phyloP scores from a whole-genome alignment of 768 basidiomycete species.

The Trametes villosa region DNA sequence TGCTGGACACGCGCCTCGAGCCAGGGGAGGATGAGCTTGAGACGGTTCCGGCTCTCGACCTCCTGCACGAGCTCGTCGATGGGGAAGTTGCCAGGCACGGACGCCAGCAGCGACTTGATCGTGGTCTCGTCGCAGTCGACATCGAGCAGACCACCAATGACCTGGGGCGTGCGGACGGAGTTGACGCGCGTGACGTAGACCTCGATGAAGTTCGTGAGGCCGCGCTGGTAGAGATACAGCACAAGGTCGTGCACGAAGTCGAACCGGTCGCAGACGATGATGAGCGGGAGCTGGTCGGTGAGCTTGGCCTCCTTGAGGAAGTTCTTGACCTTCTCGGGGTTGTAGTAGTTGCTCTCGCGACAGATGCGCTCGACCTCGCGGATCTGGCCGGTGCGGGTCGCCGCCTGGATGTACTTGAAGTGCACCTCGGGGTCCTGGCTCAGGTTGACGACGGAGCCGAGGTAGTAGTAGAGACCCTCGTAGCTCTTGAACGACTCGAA shows the following conservation, averaged over 20 bases:
- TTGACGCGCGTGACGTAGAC: slow-evolving; percentile 99
- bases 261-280: slow-evolving; percentile 99
- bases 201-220: slow-evolving; percentile 95
- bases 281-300: slow-evolving; percentile 93
- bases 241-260: slow-evolving; percentile 99
- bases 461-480: slow-evolving; percentile 98
- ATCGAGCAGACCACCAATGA: slow-evolving; percentile 93
- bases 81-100: slow-evolving; percentile 96
- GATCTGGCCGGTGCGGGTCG: slow-evolving; percentile 96
- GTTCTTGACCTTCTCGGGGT: slow-evolving; percentile 99
- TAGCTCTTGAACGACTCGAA: slow-evolving; percentile 98
- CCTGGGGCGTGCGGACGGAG: slow-evolving; percentile 95
- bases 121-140: slow-evolving; percentile 97
- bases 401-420: slow-evolving; percentile 99
- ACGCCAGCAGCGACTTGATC: slow-evolving; percentile 92
- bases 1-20: slow-evolving; percentile 90
- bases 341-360: slow-evolving; percentile 95
- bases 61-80: slow-evolving; percentile 98
- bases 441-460: slow-evolving; percentile 96
- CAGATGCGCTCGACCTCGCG: slow-evolving; percentile 99
- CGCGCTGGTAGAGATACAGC: slow-evolving; percentile 97
- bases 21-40: slow-evolving; percentile 98
- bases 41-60: slow-evolving; percentile 92
- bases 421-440: slow-evolving; percentile 96
- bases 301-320: slow-evolving; percentile 99